Evolutionary conservation across 495 filamentous ascomycete species (phyloP).

Genomic region (Annulohypoxylon bovei): DNA sequence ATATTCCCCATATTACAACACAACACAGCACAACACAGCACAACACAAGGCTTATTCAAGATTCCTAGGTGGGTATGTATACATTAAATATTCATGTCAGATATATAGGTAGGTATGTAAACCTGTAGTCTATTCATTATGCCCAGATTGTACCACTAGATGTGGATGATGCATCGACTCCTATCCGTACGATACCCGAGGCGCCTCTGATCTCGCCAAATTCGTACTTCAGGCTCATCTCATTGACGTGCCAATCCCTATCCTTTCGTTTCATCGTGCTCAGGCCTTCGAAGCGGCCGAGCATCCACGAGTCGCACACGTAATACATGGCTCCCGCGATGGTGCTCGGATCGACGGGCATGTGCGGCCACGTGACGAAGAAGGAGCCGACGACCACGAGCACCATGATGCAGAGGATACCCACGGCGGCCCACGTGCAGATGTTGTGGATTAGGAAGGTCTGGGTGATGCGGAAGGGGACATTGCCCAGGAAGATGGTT

Average conservation of each 20-base stretch:
- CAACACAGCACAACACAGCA: background rate
- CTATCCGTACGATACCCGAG: constrained; percentile 24
- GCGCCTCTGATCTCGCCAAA: constrained; percentile 32
- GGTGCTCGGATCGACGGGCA: constrained; percentile 47
- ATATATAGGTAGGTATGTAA: constrained; percentile 6
- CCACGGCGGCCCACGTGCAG: constrained; percentile 48
- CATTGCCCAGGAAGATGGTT: constrained; percentile 51
- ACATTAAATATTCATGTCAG: constrained; percentile 6
- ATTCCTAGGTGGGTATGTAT: background rate
- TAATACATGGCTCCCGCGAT: constrained; percentile 49
- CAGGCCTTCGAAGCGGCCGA: constrained; percentile 43
- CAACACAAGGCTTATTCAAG: background rate
- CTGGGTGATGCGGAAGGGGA: constrained; percentile 52
- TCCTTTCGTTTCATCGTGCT: constrained; percentile 36
- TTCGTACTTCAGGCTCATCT: constrained; percentile 40
- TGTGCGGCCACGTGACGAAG: constrained; percentile 42
- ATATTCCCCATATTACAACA: background rate
- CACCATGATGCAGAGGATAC: constrained; percentile 51
- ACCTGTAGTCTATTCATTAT: background rate
- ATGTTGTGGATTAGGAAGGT: constrained; percentile 46
- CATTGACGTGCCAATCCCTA: constrained; percentile 35
- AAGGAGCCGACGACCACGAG: constrained; percentile 46
- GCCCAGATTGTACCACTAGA: constrained; percentile 13
- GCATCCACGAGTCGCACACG: constrained; percentile 46
- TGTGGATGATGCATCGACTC: constrained; percentile 37